These are phyloP conservation scores for Pythium utonaiense DNA, from an alignment of 352 stramenopile genomes.

Conservation along the genomic window DNA sequence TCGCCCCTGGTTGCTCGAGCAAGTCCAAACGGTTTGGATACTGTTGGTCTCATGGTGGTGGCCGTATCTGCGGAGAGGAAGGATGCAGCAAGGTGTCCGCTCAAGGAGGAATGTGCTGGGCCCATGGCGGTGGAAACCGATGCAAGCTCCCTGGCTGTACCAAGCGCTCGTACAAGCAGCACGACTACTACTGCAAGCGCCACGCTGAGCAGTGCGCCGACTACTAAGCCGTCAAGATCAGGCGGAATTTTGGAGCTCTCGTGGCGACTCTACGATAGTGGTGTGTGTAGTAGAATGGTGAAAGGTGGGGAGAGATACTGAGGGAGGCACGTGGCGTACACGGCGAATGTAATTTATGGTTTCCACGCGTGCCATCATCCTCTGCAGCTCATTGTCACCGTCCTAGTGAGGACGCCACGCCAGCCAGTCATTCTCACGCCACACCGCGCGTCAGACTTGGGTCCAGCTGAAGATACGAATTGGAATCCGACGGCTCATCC, in stretches of 20 bases:
- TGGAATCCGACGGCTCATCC: not conserved
- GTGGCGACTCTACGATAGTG: not conserved
- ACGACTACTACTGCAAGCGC: conserved; percentile 23
- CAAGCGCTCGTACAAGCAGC: conserved; percentile 24
- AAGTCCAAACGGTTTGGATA: conserved; percentile 24
- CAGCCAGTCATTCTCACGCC: no score
- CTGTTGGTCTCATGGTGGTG: conserved; percentile 32
- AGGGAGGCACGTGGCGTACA: no score
- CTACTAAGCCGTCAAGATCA: conserved; percentile 5
- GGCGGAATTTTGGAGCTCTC: not conserved
- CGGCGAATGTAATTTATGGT: not conserved
- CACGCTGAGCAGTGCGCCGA: not conserved
- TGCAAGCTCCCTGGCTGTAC: conserved; percentile 26
- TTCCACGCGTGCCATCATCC: not conserved
- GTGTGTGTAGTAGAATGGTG: not conserved
- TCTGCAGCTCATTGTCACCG: no score
- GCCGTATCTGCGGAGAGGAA: conserved; percentile 13
- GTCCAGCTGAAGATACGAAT: not conserved
- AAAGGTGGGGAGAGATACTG: no score
- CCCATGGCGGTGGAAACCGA: conserved; percentile 28
- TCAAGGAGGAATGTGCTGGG: conserved; percentile 30
- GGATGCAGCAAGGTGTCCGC: conserved; percentile 25
- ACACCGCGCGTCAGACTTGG: no score
- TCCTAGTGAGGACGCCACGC: no score
- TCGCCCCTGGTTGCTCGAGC: conserved; percentile 15